Evolutionary conservation across 352 stramenopile genomes (phyloP).

Genomic region (Globisporangium spinosum): DNA sequence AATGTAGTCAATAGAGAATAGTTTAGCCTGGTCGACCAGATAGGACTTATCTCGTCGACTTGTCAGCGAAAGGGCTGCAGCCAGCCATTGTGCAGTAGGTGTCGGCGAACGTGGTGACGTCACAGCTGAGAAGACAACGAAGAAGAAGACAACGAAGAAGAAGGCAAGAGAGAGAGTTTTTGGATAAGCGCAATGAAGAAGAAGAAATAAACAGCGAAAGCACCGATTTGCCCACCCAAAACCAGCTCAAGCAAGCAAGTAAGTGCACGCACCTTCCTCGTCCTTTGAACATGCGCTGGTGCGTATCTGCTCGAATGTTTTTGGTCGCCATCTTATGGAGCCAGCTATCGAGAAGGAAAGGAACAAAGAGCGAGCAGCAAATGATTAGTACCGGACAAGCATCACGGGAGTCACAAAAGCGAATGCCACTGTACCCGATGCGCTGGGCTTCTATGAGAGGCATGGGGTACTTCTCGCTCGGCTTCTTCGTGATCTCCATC

Average conservation of each 20-base stretch:
- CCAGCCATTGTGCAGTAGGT: conserved; percentile 84
- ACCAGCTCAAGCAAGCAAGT: not conserved
- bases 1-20: conserved; percentile 22
- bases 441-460: conserved; percentile 77
- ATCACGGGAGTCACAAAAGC: not conserved
- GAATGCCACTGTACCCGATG: conserved; percentile 34
- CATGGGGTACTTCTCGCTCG: conserved; percentile 55
- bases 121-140: conserved; percentile 39
- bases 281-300: conserved; percentile 80
- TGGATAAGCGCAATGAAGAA: conserved; percentile 10
- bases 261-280: conserved; percentile 48
- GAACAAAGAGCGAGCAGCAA: not conserved
- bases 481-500: conserved; percentile 63
- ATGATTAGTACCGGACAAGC: not conserved
- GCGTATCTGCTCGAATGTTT: conserved; percentile 67
- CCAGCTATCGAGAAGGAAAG: conserved; percentile 34
- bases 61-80: conserved; percentile 83
- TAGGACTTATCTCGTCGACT: conserved; percentile 59
- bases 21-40: not conserved
- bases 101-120: conserved; percentile 82
- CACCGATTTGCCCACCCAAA: not conserved
- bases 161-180: not conserved
- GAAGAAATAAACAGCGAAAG: not conserved
- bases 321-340: conserved; percentile 68
- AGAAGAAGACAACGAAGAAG: conserved; percentile 11